Conservation (phyloP, 495 filamentous ascomycete genomes). For the Recurvomyces mirabilis region DNA sequence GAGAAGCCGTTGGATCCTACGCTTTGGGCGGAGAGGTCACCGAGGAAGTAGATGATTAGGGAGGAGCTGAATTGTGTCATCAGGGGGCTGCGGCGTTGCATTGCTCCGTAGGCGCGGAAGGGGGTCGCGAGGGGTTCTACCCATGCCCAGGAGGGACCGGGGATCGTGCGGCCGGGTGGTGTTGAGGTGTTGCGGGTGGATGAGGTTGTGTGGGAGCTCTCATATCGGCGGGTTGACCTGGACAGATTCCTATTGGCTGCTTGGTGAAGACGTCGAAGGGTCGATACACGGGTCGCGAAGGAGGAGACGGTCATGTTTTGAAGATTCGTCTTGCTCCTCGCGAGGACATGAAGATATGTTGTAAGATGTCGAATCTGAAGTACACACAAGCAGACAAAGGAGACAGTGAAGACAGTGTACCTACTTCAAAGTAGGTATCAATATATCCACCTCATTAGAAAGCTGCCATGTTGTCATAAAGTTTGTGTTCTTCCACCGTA, state of each 20-base stretch:
- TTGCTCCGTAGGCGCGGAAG: conserved; percentile 58
- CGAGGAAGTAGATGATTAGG: conserved; percentile 65
- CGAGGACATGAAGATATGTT: too few relatives aligned
- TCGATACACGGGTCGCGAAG: conserved; percentile 2
- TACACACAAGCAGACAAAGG: not conserved
- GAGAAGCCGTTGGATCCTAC: conserved; percentile 6
- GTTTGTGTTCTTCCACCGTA: too few relatives aligned
- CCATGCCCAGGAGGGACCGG: conserved; percentile 27
- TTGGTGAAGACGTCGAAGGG: conserved; percentile 9
- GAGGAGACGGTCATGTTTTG: conserved; percentile 10
- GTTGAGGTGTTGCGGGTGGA: not conserved
- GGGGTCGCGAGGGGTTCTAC: conserved; percentile 27
- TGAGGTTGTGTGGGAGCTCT: too few relatives aligned
- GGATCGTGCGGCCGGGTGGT: conserved; percentile 20
- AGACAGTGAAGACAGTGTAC: too few relatives aligned
- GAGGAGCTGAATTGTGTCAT: conserved; percentile 65
- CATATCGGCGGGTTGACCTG: too few relatives aligned
- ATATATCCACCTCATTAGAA: too few relatives aligned
- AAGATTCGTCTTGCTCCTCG: not conserved
- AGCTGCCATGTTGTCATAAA: too few relatives aligned
- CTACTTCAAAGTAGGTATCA: too few relatives aligned
- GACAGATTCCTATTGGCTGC: conserved; percentile 12
- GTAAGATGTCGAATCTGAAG: not conserved
- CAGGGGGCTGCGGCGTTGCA: conserved; percentile 60
- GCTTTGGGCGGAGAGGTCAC: conserved; percentile 68